phyloP scores from a whole-genome alignment of 352 stramenopile species.

The Aphanomyces euteiches region DNA sequence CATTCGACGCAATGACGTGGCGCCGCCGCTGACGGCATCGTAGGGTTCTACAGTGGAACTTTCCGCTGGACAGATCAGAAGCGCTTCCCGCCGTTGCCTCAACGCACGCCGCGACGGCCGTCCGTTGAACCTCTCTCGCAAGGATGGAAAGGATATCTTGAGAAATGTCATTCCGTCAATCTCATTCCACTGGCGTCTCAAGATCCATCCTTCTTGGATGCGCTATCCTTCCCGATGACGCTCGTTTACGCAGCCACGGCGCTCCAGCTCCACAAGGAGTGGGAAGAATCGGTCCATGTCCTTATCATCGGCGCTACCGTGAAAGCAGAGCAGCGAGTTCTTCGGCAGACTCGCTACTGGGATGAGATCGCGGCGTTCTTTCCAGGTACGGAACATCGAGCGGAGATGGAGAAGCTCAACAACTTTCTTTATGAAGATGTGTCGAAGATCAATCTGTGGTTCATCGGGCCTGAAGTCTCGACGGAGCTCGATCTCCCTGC shows the following conservation, averaged over 20 bases:
- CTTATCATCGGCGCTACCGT: constrained; percentile 57
- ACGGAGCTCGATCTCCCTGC: not conserved
- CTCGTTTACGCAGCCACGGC: constrained; percentile 44
- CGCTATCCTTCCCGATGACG: constrained; percentile 68
- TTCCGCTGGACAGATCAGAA: constrained; percentile 76
- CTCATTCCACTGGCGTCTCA: constrained; percentile 41
- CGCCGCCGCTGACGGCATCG: not conserved
- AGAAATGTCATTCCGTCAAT: constrained; percentile 34
- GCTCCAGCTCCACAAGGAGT: constrained; percentile 33
- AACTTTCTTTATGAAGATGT: not conserved
- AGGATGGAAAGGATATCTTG: constrained; percentile 58
- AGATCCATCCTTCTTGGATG: constrained; percentile 71
- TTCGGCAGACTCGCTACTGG: constrained; percentile 66
- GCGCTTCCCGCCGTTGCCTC: constrained; percentile 44
- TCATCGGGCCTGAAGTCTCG: constrained; percentile 59
- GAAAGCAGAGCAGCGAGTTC: constrained; percentile 71
- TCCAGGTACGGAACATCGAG: constrained; percentile 10
- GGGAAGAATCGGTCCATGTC: constrained; percentile 34
- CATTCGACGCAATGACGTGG: not conserved
- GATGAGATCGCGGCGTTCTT: constrained; percentile 48
- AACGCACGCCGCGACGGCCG: not conserved
- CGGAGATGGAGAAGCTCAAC: not conserved
- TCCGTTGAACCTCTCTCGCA: constrained; percentile 2
- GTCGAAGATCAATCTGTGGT: constrained; percentile 44
- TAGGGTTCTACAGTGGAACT: constrained; percentile 66